phyloP scores from a whole-genome alignment of 805 yeast species.

The Ogataea nitratoaversa region DNA sequence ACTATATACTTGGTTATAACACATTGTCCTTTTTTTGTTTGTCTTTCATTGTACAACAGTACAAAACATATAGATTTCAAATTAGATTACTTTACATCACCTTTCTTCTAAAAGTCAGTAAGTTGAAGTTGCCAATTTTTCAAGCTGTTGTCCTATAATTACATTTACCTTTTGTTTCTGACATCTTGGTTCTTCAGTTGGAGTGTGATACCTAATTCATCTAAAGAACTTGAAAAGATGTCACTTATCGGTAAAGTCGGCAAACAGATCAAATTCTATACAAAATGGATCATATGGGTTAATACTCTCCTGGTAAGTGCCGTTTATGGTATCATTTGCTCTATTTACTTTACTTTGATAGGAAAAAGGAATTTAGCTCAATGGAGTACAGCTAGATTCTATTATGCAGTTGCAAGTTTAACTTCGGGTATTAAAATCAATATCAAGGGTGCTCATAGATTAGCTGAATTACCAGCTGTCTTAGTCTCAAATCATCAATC shows the following conservation, averaged over 20 bases:
- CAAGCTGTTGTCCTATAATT: constrained; percentile 8
- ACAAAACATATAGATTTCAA: too few relatives aligned
- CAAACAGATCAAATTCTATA: constrained; percentile 45
- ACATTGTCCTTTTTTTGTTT: background rate
- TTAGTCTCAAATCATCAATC: constrained; percentile 88
- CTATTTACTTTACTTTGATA: constrained; percentile 56
- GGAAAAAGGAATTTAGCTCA: constrained; percentile 83
- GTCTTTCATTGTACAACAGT: background rate
- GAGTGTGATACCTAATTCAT: constrained; percentile 14
- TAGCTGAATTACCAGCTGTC: constrained; percentile 67
- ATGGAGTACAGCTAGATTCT: constrained; percentile 84
- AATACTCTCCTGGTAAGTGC: constrained; percentile 56
- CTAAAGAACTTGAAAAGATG: constrained; percentile 9
- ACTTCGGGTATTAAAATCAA: constrained; percentile 67
- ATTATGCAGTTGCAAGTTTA: constrained; percentile 56
- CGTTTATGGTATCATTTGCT: constrained; percentile 72
- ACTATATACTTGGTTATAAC: too few relatives aligned
- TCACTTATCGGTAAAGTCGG: constrained; percentile 15
- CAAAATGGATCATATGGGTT: constrained; percentile 53
- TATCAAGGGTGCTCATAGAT: constrained; percentile 59
- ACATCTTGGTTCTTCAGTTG: constrained; percentile 11
- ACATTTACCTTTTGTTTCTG: constrained; percentile 5
- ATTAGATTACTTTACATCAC: background rate
- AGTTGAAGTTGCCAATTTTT: constrained; percentile 10
- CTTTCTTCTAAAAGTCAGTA: background rate